Percentiles rank a stretch among this genome's conserved stretches.
These are phyloP conservation scores for Pythium guiyangense DNA, from an alignment of 352 stramenopile genomes.

Conservation along the genomic window DNA sequence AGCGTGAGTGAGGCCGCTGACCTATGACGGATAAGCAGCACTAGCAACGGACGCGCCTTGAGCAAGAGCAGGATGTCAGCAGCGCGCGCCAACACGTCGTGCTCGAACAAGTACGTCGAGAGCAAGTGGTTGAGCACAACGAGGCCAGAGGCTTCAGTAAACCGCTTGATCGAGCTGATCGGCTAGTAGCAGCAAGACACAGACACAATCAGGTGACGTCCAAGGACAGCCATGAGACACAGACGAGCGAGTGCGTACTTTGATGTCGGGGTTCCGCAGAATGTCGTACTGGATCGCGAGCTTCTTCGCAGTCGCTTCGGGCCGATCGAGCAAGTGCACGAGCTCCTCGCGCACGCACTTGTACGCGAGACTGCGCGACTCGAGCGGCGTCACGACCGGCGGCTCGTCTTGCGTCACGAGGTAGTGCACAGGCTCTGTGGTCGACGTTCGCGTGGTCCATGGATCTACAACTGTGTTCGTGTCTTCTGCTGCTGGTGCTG, in stretches of 20 bases:
- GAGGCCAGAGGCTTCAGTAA: slow-evolving; percentile 55
- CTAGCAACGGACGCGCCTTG: slow-evolving; percentile 2
- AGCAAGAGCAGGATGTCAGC: slow-evolving; percentile 13
- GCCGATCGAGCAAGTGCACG: slow-evolving; percentile 44
- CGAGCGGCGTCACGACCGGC: slow-evolving; percentile 29
- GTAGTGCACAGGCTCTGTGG: slow-evolving; percentile 28
- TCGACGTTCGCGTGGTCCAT: background rate
- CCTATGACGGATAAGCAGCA: background rate
- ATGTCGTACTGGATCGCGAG: slow-evolving; percentile 51
- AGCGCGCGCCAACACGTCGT: slow-evolving; percentile 13
- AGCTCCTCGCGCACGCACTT: slow-evolving; percentile 53
- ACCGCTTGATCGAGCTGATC: slow-evolving; percentile 56
- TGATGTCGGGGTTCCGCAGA: slow-evolving; percentile 53
- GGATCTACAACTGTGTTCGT: no score
- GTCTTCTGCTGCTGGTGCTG: background rate
- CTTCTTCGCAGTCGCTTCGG: slow-evolving; percentile 31
- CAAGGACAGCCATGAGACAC: background rate
- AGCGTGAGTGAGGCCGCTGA: background rate
- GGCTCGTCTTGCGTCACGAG: slow-evolving; percentile 32
- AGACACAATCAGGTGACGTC: background rate
- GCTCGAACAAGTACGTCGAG: slow-evolving; percentile 24
- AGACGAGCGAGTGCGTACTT: slow-evolving; percentile 13
- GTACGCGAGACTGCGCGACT: slow-evolving; percentile 45
- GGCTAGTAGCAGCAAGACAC: slow-evolving; percentile 21
- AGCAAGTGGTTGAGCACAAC: slow-evolving; percentile 55